Base-by-base conservation (phyloP, 345 rosid genomes). In the Linum usitatissimum region DNA sequence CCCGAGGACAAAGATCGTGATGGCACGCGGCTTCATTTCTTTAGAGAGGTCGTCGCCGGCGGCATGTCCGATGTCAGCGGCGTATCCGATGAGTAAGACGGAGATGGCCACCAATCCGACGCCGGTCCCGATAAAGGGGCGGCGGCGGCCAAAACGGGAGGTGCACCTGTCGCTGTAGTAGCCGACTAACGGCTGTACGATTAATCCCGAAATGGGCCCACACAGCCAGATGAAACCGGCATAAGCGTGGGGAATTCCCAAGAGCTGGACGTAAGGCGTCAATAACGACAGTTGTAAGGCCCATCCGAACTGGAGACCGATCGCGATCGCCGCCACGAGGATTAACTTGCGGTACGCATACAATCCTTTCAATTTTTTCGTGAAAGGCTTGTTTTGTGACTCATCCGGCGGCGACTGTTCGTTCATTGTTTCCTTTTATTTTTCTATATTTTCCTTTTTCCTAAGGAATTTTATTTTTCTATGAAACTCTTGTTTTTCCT, bases 81-180 rank as follows among this genome's bases (percentile, higher is more conserved):
- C 59, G 59, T 18, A 55, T 28, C 59, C 59, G 20, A 55, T 55
- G 30, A 55, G 59, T 28, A 55, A 55, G 59, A 55, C 59, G 59
- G 59, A 18, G 30, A 55, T 14, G 21, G 14, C 13, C 28, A 55
- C 28, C 28, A 55, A 19, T 28, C 4, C 28, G 20, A 19, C 59
- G 30, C 59, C 59, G 30, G 2, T 28, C 6, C 28, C 59, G 59
- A 55, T 55, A 12, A 55, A 55, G 30, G 59, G 59, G 30, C 59
- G 59, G 59, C 59, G 59, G 30, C 59, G 59, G 59, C 59, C 59
- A 28, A 55, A 55, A 30, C 59, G 59, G 59, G 59, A 55, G 59
- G 59, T 55, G 59, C 59, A 55, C 1, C 59, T 28, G 59, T 55
- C 59, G 59, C 59, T 55, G 13, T 55, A 18, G 30, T 55, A 55